phyloP scores from a whole-genome alignment of 2,329 filamentous ascomycete genomes.

The Arthrobotrys entomopaga region DNA sequence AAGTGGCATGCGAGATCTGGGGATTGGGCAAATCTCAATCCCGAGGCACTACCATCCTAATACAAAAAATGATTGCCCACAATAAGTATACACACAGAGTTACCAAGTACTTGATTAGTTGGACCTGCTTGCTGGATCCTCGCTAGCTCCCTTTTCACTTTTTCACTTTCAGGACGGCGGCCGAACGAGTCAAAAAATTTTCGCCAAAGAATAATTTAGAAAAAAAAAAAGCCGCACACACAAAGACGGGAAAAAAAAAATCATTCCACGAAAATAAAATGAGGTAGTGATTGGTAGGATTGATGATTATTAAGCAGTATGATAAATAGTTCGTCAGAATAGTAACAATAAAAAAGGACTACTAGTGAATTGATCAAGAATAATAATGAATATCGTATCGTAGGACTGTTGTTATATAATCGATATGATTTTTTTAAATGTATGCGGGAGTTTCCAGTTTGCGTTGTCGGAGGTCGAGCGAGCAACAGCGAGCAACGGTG shows the following conservation, averaged over 20 bases:
- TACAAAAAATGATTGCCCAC: not conserved
- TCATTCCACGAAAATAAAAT: not conserved
- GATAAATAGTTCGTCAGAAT: not conserved
- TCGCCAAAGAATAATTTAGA: constrained; percentile 17
- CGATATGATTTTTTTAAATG: too few relatives aligned
- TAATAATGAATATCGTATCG: too few relatives aligned
- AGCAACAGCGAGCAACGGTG: not conserved
- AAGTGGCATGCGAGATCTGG: too few relatives aligned
- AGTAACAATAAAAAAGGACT: too few relatives aligned
- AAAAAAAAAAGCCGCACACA: constrained; percentile 51
- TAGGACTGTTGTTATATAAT: too few relatives aligned
- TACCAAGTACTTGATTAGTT: not conserved
- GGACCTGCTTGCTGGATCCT: constrained; percentile 41
- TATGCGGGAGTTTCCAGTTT: not conserved
- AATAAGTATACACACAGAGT: too few relatives aligned
- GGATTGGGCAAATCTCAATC: constrained; percentile 6
- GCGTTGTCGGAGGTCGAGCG: constrained; percentile 1
- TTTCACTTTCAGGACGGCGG: constrained; percentile 51
- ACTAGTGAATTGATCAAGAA: too few relatives aligned
- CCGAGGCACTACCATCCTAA: constrained; percentile 38
- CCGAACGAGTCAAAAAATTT: constrained; percentile 48
- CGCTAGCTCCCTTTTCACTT: constrained; percentile 51
- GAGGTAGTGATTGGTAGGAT: not conserved
- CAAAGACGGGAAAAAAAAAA: constrained; percentile 42
- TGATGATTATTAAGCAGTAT: not conserved